Conservation (phyloP, 306 rosid species). For the Psophocarpus tetragonolobus region DNA sequence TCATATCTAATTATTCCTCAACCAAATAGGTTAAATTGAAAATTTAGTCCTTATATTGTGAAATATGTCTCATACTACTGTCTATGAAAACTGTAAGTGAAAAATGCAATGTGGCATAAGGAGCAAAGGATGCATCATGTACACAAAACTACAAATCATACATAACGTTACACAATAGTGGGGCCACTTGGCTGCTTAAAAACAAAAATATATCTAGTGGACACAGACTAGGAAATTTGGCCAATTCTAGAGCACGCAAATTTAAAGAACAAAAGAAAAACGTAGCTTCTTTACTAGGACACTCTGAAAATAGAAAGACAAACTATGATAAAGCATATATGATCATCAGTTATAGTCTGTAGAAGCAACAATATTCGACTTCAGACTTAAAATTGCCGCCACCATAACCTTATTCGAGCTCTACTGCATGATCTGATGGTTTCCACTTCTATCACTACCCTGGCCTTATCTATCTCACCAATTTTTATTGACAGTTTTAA, state of each 20-base stretch:
- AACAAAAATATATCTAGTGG: not conserved
- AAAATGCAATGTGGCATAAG: slow-evolving; percentile 4
- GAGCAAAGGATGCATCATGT: slow-evolving; percentile 15
- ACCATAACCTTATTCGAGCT: too few relatives aligned
- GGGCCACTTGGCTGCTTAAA: slow-evolving; percentile 1
- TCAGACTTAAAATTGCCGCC: too few relatives aligned
- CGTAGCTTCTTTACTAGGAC: not conserved
- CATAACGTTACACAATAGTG: not conserved
- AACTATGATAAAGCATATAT: not conserved
- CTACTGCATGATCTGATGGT: not conserved
- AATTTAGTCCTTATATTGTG: not conserved
- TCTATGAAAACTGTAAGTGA: not conserved
- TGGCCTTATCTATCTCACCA: slow-evolving; percentile 3
- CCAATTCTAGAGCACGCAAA: not conserved
- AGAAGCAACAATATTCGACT: too few relatives aligned
- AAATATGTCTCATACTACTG: not conserved
- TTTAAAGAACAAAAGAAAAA: not conserved
- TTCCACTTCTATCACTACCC: slow-evolving; percentile 18
- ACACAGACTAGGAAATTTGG: not conserved
- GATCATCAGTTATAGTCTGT: too few relatives aligned
- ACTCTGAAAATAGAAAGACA: not conserved
- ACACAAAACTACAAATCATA: not conserved
- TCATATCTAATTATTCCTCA: not conserved
- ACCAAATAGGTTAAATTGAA: not conserved
- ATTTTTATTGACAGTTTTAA: not conserved